These are phyloP conservation scores for Torulaspora maleeae DNA, from an alignment of 805 yeast genomes.

Conservation along the genomic window DNA sequence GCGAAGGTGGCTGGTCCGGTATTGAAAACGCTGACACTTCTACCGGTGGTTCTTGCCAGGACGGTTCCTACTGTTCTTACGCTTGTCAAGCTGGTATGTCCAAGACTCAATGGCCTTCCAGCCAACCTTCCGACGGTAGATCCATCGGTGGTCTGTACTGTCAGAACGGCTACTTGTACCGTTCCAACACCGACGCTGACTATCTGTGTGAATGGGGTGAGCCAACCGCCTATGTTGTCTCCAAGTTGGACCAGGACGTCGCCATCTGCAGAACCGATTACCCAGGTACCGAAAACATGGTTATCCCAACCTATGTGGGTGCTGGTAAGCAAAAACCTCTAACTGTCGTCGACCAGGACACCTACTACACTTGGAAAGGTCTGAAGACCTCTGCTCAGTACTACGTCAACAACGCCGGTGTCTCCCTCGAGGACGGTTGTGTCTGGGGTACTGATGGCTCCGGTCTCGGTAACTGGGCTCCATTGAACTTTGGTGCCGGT, in stretches of 20 bases:
- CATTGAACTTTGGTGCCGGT: slow-evolving; percentile 92
- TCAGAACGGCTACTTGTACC: slow-evolving; percentile 78
- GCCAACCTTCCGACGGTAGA: slow-evolving; percentile 83
- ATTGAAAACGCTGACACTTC: slow-evolving; percentile 44
- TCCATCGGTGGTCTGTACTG: slow-evolving; percentile 92
- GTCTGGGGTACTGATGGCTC: slow-evolving; percentile 82
- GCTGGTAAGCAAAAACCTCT: slow-evolving; percentile 64
- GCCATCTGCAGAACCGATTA: slow-evolving; percentile 97
- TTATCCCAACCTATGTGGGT: slow-evolving; percentile 76
- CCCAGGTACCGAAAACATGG: slow-evolving; percentile 99
- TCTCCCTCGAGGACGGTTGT: slow-evolving; percentile 85
- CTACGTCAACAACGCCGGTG: slow-evolving; percentile 97
- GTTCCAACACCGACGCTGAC: slow-evolving; percentile 60
- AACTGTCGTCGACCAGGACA: slow-evolving; percentile 72
- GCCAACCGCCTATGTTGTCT: slow-evolving; percentile 62
- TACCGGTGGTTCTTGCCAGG: slow-evolving; percentile 61
- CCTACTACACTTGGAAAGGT: slow-evolving; percentile 81
- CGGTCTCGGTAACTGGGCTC: slow-evolving; percentile 97
- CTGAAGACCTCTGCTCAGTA: slow-evolving; percentile 87
- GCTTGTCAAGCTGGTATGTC: slow-evolving; percentile 99
- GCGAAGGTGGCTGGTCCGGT: slow-evolving; percentile 48
- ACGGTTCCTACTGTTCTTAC: slow-evolving; percentile 93
- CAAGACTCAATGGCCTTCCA: slow-evolving; percentile 94
- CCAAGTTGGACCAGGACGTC: slow-evolving; percentile 58
- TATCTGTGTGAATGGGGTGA: slow-evolving; percentile 87